Percentiles rank a stretch among this genome's conserved stretches.
Conservation (phyloP, 2,329 filamentous ascomycete species). For the Aureobasidium sp. region DNA sequence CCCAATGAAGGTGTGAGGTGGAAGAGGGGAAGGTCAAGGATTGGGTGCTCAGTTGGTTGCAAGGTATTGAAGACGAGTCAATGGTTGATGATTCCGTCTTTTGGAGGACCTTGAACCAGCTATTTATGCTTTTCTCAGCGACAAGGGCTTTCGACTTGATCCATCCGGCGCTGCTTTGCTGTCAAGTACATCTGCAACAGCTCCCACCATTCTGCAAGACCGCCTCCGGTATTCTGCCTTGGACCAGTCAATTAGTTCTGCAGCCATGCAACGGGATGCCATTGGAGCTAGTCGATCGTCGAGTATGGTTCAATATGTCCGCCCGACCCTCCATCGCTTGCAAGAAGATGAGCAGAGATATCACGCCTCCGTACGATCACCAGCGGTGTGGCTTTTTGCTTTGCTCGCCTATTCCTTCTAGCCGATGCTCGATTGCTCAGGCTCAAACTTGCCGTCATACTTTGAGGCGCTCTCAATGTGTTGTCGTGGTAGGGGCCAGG, state of each 20-base stretch:
- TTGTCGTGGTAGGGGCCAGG: conserved; percentile 3
- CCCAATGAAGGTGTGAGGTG: background rate
- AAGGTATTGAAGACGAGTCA: background rate
- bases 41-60: background rate
- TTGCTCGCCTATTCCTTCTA: conserved; percentile 38
- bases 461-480: background rate
- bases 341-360: background rate
- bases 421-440: conserved; percentile 34
- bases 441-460: conserved; percentile 18
- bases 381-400: conserved; percentile 35
- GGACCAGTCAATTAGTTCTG: conserved; percentile 9
- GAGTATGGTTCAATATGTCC: background rate
- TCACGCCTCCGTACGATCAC: conserved; percentile 21
- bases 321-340: conserved; percentile 10
- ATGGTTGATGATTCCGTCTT: conserved; percentile 1
- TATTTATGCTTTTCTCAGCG: conserved; percentile 15
- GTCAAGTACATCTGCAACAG: background rate
- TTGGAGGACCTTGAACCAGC: background rate
- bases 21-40: background rate
- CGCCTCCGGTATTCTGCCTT: background rate
- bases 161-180: background rate
- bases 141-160: background rate
- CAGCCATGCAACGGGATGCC: background rate
- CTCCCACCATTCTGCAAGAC: conserved; percentile 8
- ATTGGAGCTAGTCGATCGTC: conserved; percentile 12